Base-by-base conservation (phyloP, 768 basidiomycete genomes). In the Tremella yokohamensis region DNA sequence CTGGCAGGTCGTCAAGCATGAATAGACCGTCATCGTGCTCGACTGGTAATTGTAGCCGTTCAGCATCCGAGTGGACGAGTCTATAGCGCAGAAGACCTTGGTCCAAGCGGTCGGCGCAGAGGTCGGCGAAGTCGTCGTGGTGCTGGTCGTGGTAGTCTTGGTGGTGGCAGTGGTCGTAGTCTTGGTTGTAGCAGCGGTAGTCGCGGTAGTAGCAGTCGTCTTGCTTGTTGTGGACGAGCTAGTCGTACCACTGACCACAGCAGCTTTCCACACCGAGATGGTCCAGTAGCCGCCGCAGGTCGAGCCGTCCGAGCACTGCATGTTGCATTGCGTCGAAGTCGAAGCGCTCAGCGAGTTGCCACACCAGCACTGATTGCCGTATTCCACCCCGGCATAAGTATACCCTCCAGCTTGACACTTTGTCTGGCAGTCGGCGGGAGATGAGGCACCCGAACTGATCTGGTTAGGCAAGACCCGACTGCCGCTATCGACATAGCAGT, bases 291-390 rank as follows among this genome's bases (percentile, higher is more conserved):
- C 29, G 11, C 29, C 29, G 29, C 29, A 34, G 6, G 29, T 34
- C 29, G 29, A 34, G 6, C 29, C 29, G 29, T 34, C 29, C 29
- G 29, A 34, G 11, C 29, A 34, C 11, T 34, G 85, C 2, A 34
- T 34, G 11, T 34, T 34, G 29, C 29, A 34, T 11, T 34, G 29
- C 29, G 29, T 34, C 29, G 29, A 34, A 4, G 1, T 73, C 82
- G 72, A 70, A 73, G 38, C 67, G 86, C 87, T 9, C 19, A 75
- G 38, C 24, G 62, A 53, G 49, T 64, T 68, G 6, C 68, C 72
- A 57, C 77, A 78, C 64, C 67, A 75, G 62, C 77, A 78, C 60
- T 78, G 64, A 40, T 69, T 58, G 24, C 73, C 76, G 59, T 61
- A 73, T 56, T 76, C 75, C 39, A 74, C 60, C 49, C 76, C 77